Percentiles rank a stretch among this genome's conserved stretches.
phyloP scores from a whole-genome alignment of 2,329 filamentous ascomycete genomes.

The Colletotrichum graminicola region DNA sequence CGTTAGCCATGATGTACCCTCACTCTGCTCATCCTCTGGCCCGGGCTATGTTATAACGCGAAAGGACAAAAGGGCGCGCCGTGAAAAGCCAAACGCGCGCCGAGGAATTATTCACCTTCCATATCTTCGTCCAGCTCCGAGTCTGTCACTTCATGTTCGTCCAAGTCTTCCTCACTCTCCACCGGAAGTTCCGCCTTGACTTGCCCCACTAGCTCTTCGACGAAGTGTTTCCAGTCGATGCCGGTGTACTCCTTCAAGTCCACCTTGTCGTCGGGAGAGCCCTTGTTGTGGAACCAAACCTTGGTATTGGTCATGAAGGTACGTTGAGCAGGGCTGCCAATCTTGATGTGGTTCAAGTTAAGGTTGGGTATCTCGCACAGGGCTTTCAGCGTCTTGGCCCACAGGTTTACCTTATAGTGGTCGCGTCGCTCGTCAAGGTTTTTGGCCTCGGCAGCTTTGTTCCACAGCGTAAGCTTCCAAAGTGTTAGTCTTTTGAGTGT shows the following conservation, averaged over 20 bases:
- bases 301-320: neutral
- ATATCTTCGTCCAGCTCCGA: conserved; percentile 26
- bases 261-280: neutral
- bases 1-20: conserved; percentile 17
- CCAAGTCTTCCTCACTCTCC: conserved; percentile 1
- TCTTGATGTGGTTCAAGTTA: conserved; percentile 50
- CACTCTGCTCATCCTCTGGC: conserved; percentile 6
- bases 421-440: conserved; percentile 5
- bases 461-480: conserved; percentile 55
- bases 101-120: conserved; percentile 26
- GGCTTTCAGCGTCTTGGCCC: conserved; percentile 54
- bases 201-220: conserved; percentile 46
- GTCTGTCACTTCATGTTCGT: conserved; percentile 10
- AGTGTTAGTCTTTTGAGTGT: conserved; percentile 60
- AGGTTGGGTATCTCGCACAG: conserved; percentile 47
- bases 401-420: conserved; percentile 50
- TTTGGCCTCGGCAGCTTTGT: neutral
- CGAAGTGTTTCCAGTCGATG: conserved; percentile 52
- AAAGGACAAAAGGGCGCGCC: neutral
- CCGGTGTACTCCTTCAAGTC: conserved; percentile 49
- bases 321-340: conserved; percentile 48
- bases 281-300: conserved; percentile 20
- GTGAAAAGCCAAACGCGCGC: neutral
- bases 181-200: conserved; percentile 39
- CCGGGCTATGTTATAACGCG: conserved; percentile 3